Base-by-base conservation (phyloP, 2,329 filamentous ascomycete species). In the Beauveria brongniartii region DNA sequence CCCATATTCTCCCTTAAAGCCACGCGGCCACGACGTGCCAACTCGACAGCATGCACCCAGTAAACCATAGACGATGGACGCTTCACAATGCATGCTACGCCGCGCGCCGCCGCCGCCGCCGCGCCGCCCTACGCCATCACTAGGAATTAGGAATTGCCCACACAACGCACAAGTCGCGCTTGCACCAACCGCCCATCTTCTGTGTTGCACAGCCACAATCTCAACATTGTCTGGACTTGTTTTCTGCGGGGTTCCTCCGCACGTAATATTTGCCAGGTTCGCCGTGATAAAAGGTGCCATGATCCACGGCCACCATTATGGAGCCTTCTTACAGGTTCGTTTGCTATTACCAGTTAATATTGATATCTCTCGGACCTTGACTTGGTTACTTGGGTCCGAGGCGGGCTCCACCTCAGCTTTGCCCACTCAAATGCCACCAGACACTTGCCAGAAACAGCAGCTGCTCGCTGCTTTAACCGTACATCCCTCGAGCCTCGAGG, bases 341-440 rank as follows among this genome's bases (percentile, higher is more conserved):
- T 37, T 37, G 34, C 34, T 37, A 37, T 34, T 5, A 34, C 12
- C 4, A 34, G 10, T 34, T 22, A 34, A 34, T 4, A 26, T 5
- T 40, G 14, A 40, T 28, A 46, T 51, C 55, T 51, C 46, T 59
- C 46, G 55, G 55, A 59, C 30, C 47, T 43, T 44, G 7, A 34
- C 12, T 14, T 34, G 47, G 5, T 22, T 24, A 10, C 34, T n/a
- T 37, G 30, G 30, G 12, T 28, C 46, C 16, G 44, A 41, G 55
- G 55, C 47, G 30, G 3, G 37, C 26, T 53, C 56, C 56, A 52
- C 56, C 40, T 59, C 56, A 59, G 56, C 56, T 59, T 47, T 56
- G 43, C 37, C 37, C 48, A 44, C 56, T 41, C 12, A 9, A 28
- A 43, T 26, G 20, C 22, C 22, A 43, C 54, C 41, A 52, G 47